A percentile compares a stretch with the other conserved stretches of the same genome.
phyloP scores from a whole-genome alignment of 2,329 filamentous ascomycete genomes.

The Mollisia scopiformis region DNA sequence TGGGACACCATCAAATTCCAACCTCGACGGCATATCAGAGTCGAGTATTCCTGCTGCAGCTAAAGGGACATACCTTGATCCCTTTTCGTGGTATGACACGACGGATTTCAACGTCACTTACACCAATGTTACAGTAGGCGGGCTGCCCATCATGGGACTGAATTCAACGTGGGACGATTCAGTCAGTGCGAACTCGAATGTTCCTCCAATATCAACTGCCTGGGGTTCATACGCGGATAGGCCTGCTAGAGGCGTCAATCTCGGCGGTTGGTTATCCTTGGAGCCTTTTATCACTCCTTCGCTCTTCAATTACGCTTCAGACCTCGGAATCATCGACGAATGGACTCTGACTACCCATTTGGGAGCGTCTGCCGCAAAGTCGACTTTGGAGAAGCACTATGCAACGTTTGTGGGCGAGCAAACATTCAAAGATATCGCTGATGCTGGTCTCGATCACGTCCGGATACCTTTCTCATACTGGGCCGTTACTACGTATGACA shows the following conservation, averaged over 20 bases:
- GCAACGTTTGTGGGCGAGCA: conserved; percentile 83
- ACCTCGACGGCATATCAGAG: conserved; percentile 55
- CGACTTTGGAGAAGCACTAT: conserved; percentile 87
- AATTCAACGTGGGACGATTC: conserved; percentile 86
- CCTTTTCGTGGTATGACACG: conserved; percentile 90
- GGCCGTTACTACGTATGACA: conserved; percentile 83
- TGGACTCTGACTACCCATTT: conserved; percentile 77
- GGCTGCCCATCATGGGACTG: conserved; percentile 88
- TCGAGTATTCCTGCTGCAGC: conserved; percentile 57
- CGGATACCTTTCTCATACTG: conserved; percentile 95
- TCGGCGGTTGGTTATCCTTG: conserved; percentile 91
- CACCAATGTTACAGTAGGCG: conserved; percentile 81
- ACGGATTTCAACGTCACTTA: conserved; percentile 93
- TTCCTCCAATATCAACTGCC: conserved; percentile 73
- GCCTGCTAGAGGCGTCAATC: conserved; percentile 86
- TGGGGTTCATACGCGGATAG: conserved; percentile 78
- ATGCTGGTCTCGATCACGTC: conserved; percentile 93
- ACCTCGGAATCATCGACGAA: conserved; percentile 76
- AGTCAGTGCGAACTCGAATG: conserved; percentile 73
- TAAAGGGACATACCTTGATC: conserved; percentile 80
- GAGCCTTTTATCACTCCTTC: conserved; percentile 97
- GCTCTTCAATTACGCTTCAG: conserved; percentile 70
- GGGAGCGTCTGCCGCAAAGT: conserved; percentile 63
- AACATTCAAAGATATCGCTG: conserved; percentile 82
- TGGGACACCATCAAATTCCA: conserved; percentile 41